Evolutionary conservation across 2,329 filamentous ascomycete genomes (phyloP).

Genomic region (Hypoxylon sp.): DNA sequence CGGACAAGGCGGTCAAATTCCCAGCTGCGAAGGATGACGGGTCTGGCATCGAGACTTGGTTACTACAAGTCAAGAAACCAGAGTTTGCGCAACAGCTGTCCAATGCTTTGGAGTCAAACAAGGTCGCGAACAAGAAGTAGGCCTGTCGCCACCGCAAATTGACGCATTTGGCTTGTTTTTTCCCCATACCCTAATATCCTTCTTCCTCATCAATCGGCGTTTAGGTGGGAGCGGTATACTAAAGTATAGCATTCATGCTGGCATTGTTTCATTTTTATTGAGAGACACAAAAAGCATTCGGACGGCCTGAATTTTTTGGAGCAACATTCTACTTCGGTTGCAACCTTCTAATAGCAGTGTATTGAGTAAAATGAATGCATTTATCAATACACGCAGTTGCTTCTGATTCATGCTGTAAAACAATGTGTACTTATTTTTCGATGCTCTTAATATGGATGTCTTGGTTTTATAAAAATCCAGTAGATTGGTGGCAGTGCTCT

Average conservation of each 20-base stretch:
- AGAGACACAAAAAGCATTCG: constrained; percentile 9
- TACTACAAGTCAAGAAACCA: constrained; percentile 72
- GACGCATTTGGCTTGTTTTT: neutral
- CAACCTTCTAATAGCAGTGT: no score
- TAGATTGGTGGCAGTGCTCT: neutral
- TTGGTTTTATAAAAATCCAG: no score
- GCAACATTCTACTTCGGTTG: no score
- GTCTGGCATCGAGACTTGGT: constrained; percentile 72
- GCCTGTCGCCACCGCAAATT: no score
- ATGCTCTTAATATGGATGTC: constrained; percentile 11
- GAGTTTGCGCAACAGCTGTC: constrained; percentile 61
- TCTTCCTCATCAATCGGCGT: constrained; percentile 20
- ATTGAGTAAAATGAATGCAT: no score
- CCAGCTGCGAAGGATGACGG: constrained; percentile 66
- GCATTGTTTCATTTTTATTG: constrained; percentile 12
- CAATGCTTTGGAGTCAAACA: constrained; percentile 60
- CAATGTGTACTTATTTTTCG: no score
- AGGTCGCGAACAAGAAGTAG: constrained; percentile 64
- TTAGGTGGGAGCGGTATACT: constrained; percentile 21
- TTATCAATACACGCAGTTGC: no score
- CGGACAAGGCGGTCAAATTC: constrained; percentile 68
- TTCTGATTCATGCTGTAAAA: no score
- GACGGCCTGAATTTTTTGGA: neutral
- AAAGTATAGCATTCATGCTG: constrained; percentile 28
- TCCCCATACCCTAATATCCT: no score